phyloP scores from a whole-genome alignment of 768 basidiomycete genomes.

The Panellus pusillus region DNA sequence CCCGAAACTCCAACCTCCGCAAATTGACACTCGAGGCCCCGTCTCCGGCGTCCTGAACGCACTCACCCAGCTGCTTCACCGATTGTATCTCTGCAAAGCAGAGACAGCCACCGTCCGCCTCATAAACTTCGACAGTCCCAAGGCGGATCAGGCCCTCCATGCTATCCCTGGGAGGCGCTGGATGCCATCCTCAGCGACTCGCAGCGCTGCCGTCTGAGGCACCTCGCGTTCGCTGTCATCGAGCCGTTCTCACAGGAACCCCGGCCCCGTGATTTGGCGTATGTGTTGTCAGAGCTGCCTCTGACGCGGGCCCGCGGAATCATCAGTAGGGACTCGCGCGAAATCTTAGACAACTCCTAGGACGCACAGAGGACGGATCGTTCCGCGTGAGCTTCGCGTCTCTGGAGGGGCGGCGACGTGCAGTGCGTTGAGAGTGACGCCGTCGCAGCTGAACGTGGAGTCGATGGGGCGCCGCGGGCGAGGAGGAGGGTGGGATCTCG shows the following conservation, averaged over 20 bases:
- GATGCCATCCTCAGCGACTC: background rate
- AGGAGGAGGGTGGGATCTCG: constrained; percentile 1
- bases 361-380: too few species aligned
- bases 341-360: background rate
- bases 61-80: background rate
- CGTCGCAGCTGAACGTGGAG: background rate
- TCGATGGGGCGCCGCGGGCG: background rate
- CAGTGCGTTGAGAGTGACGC: background rate
- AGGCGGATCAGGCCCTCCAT: background rate
- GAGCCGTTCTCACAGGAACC: background rate
- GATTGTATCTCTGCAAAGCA: background rate
- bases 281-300: constrained; percentile 1
- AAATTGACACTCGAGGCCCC: constrained; percentile 7
- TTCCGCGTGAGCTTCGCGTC: background rate
- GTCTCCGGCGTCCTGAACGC: background rate
- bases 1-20: constrained; percentile 6
- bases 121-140: too few species aligned
- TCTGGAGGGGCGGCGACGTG: background rate
- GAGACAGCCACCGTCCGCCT: background rate
- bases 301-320: background rate
- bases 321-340: too few species aligned
- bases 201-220: background rate
- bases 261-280: background rate
- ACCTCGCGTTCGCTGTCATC: background rate
- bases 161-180: constrained; percentile 5